Evolutionary conservation across 2,329 filamentous ascomycete genomes (phyloP).

Genomic region (Dendryphion nanum): DNA sequence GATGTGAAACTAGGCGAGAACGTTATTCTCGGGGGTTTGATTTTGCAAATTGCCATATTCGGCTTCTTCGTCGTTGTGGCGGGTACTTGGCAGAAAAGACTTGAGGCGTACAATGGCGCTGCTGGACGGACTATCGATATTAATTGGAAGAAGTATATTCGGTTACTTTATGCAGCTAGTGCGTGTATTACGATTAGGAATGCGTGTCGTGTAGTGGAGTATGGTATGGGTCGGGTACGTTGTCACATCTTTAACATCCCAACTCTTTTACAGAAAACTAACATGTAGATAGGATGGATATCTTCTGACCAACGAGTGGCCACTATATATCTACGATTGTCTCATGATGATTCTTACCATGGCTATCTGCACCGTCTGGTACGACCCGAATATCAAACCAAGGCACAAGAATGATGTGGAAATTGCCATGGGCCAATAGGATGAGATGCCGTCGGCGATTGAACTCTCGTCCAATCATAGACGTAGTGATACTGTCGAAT

Average conservation of each 20-base stretch:
- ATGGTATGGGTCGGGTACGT: slow-evolving; percentile 31
- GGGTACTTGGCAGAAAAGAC: slow-evolving; percentile 49
- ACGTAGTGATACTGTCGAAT: slow-evolving; percentile 1
- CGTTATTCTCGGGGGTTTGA: slow-evolving; percentile 57
- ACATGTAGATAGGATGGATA: slow-evolving; percentile 17
- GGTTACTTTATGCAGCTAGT: slow-evolving; percentile 40
- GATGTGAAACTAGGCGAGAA: slow-evolving; percentile 44
- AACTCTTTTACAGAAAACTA: not conserved
- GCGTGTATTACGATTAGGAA: slow-evolving; percentile 47
- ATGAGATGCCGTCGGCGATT: not conserved
- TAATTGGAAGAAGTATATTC: slow-evolving; percentile 36
- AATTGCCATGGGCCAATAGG: slow-evolving; percentile 14
- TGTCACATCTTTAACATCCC: not conserved
- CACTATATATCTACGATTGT: slow-evolving; percentile 27
- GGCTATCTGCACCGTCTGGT: slow-evolving; percentile 22
- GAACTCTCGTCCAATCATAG: not conserved
- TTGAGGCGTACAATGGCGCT: slow-evolving; percentile 34
- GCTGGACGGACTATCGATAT: slow-evolving; percentile 10
- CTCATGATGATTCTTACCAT: slow-evolving; percentile 25
- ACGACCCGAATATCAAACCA: slow-evolving; percentile 25
- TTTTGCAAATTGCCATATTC: slow-evolving; percentile 59
- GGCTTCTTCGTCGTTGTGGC: slow-evolving; percentile 54
- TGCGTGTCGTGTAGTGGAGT: slow-evolving; percentile 50
- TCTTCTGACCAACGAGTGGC: slow-evolving; percentile 24
- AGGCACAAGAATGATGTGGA: slow-evolving; percentile 18